Percentiles rank a stretch among this genome's conserved stretches.
Evolutionary conservation across 768 basidiomycete species (phyloP).

Genomic region (Rhizopogon roseolus): DNA sequence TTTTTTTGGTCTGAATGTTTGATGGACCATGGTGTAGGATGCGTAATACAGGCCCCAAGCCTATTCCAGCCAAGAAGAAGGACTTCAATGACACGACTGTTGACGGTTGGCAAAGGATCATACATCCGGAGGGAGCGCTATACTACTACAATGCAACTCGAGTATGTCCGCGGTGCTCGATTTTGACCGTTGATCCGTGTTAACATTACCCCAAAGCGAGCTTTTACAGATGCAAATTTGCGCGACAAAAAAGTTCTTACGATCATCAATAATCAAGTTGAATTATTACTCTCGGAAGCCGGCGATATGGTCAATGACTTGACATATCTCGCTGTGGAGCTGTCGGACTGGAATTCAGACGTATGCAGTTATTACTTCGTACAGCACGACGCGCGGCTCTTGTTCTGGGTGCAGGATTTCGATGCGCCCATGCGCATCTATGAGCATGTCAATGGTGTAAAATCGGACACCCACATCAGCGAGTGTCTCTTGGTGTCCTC

Average conservation of each 20-base stretch:
- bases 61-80: background rate
- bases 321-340: background rate
- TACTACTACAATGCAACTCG: background rate
- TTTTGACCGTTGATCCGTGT: background rate
- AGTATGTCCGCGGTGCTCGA: background rate
- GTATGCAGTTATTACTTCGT: constrained; percentile 38
- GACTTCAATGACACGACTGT: background rate
- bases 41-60: background rate
- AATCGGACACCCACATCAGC: constrained; percentile 8
- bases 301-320: background rate
- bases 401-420: constrained; percentile 45
- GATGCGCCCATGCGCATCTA: constrained; percentile 24
- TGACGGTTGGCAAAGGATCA: background rate
- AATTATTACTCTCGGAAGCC: background rate
- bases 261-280: background rate
- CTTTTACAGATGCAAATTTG: constrained; percentile 2
- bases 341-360: background rate
- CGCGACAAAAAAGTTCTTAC: background rate
- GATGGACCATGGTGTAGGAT: too few relatives aligned
- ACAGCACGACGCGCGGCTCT: constrained; percentile 32
- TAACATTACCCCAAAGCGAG: background rate
- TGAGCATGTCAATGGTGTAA: constrained; percentile 32
- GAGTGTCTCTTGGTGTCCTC: background rate
- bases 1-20: background rate
- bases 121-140: constrained; percentile 3